Base-by-base conservation (phyloP, 163 green algal species). In the Volvox carteri region DNA sequence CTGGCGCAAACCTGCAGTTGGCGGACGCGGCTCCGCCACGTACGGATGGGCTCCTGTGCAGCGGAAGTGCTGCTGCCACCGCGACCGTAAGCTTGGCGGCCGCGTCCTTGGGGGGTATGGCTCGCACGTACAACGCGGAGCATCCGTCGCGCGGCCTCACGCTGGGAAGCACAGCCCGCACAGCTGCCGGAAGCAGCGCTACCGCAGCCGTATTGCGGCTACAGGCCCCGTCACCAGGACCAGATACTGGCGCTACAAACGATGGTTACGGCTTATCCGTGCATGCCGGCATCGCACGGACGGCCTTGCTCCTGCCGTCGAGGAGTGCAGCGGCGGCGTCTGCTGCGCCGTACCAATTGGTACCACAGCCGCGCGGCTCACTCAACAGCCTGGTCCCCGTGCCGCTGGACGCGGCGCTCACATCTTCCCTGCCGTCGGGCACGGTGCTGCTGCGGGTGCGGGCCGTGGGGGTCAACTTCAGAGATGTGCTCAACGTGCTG, bases 401-500 rank as follows among this genome's bases (percentile, higher is more conserved):
- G 46, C 46, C 86, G 25, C 37, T 93, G 58, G 56, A 84, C n/a
- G 11, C 42, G 2, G 39, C 56, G 56, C 30, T 35, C 50, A 28
- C 39, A 44, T 35, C 33, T 44, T 12, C 21, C 44, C 58, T 41
- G 41, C 65, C 65, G 2, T 9, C 23, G 5, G 89, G 73, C 12
- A 90, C 85, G 2, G 88, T 91, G 70, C 68, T 95, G 48, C 67
- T 94, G 73, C 46, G 87, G 7, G 91, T 94, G 62, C 78, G 88
- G 73, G 86, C 86, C 0, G 91, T 92, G 28, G 89, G 89, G 21
- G 87, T 99, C 84, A 99, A 99, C 91, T 95, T 90, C 85, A 81
- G 96, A 33, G 97, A 99, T 58, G 95, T 98, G 85, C 94, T 98
- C 35, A 98, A 98, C 77, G 93, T 98, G 54, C 91, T 98, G 90